These are phyloP conservation scores for Globisporangium heterothallicum DNA, from an alignment of 352 stramenopile species.

Conservation along the genomic window DNA sequence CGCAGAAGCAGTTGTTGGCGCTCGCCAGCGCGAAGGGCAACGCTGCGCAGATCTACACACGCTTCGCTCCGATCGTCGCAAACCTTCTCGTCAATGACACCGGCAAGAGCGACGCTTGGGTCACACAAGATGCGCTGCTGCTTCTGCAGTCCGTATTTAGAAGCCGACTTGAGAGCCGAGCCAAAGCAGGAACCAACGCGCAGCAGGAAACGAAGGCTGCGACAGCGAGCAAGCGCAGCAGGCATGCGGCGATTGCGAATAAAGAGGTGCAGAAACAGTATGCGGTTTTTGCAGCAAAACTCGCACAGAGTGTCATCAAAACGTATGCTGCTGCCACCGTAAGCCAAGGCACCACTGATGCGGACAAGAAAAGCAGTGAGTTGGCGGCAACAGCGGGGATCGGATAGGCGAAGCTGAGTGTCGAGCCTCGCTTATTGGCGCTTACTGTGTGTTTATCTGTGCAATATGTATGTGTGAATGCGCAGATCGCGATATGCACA, in stretches of 20 bases:
- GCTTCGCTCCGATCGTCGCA: slow-evolving; percentile 10
- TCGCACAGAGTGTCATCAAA: slow-evolving; percentile 61
- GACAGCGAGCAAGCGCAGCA: not conserved
- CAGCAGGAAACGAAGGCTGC: not conserved
- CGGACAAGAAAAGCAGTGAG: slow-evolving; percentile 17
- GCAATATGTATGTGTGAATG: not conserved
- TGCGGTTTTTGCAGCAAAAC: slow-evolving; percentile 44
- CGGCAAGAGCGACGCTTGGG: not conserved
- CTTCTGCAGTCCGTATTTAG: slow-evolving; percentile 8
- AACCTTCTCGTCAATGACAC: not conserved
- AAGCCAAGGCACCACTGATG: not conserved
- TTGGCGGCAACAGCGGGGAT: not conserved
- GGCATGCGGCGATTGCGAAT: not conserved
- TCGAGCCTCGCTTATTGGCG: no score
- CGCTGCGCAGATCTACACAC: slow-evolving; percentile 9
- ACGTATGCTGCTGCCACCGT: slow-evolving; percentile 25
- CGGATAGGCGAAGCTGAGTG: no score
- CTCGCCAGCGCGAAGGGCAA: slow-evolving; percentile 16
- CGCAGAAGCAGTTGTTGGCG: slow-evolving; percentile 24
- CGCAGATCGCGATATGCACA: slow-evolving; percentile 23
- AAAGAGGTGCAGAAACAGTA: slow-evolving; percentile 19
- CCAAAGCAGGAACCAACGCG: slow-evolving; percentile 5
- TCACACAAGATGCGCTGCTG: not conserved
- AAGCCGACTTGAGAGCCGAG: slow-evolving; percentile 8
- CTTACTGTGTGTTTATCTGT: not conserved